Conservation (phyloP, 257 asterid genomes). For the Plectranthus barbatus region DNA sequence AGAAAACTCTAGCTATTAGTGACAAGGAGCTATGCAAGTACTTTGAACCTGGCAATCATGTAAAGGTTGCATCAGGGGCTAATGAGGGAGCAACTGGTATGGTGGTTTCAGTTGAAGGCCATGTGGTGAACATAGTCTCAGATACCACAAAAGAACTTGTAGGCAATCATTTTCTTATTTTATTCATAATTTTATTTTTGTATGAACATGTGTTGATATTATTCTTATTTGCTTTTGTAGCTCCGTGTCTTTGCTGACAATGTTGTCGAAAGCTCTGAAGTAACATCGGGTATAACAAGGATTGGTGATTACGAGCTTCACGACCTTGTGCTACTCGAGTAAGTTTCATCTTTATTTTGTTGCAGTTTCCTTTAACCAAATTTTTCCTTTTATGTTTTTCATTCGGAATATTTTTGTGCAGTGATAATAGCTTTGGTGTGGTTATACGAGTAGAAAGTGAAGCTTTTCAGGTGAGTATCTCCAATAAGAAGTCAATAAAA, state of each 20-base stretch:
- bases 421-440: conserved; percentile 89
- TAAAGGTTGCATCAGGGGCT: conserved; percentile 87
- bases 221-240: conserved; percentile 24
- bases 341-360: conserved; percentile 18
- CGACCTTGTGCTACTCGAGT: conserved; percentile 87
- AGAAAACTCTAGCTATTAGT: conserved; percentile 76
- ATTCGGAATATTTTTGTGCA: conserved; percentile 28
- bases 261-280: conserved; percentile 96
- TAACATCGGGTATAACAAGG: conserved; percentile 77
- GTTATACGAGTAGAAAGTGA: conserved; percentile 94
- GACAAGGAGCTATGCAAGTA: conserved; percentile 93
- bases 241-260: conserved; percentile 92
- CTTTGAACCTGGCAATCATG: conserved; percentile 92
- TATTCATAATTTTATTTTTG: background rate
- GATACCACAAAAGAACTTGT: conserved; percentile 95
- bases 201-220: background rate
- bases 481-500: background rate
- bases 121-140: conserved; percentile 91
- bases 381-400: background rate
- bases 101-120: conserved; percentile 97
- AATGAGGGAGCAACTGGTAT: conserved; percentile 97
- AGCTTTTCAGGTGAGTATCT: conserved; percentile 71
- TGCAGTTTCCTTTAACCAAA: background rate
- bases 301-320: conserved; percentile 96
- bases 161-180: conserved; percentile 16